These are phyloP conservation scores for Venturia pyrina DNA, from an alignment of 2,329 filamentous ascomycete species.

Conservation along the genomic window DNA sequence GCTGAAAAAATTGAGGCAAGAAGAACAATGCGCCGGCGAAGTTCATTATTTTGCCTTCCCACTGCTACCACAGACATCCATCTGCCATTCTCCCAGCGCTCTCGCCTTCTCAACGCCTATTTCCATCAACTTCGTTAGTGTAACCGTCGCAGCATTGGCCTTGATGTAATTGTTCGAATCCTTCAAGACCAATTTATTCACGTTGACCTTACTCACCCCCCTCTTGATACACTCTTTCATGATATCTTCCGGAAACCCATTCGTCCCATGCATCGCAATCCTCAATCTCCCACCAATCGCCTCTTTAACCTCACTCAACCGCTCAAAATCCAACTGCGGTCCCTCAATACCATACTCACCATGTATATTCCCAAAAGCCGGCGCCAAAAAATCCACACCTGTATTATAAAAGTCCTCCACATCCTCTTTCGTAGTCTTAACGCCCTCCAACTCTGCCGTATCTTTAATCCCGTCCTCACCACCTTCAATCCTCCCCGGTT, in stretches of 20 bases:
- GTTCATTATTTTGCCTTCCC: conserved; percentile 28
- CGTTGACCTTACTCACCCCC: conserved; percentile 48
- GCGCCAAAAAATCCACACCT: conserved; percentile 64
- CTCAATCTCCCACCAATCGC: conserved; percentile 5
- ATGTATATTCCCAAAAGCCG: conserved; percentile 68
- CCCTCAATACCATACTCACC: conserved; percentile 60
- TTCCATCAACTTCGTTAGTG: conserved; percentile 35
- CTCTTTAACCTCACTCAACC: conserved; percentile 1
- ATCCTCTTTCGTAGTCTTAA: conserved; percentile 59
- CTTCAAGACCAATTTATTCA: conserved; percentile 44
- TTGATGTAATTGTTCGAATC: conserved; percentile 23
- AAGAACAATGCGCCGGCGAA: background rate
- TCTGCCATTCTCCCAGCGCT: conserved; percentile 36
- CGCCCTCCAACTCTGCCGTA: conserved; percentile 50
- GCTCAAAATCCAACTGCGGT: conserved; percentile 30
- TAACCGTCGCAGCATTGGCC: conserved; percentile 27
- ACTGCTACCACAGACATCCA: conserved; percentile 37
- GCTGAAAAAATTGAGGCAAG: background rate
- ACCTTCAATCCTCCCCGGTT: conserved; percentile 61
- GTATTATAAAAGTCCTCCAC: conserved; percentile 60
- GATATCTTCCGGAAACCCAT: conserved; percentile 42
- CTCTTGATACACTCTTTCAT: conserved; percentile 42
- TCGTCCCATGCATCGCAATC: conserved; percentile 48
- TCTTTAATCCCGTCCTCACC: conserved; percentile 68
- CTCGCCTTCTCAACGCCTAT: conserved; percentile 35